phyloP scores from a whole-genome alignment of 495 filamentous ascomycete genomes.

The Cercophora sp. region DNA sequence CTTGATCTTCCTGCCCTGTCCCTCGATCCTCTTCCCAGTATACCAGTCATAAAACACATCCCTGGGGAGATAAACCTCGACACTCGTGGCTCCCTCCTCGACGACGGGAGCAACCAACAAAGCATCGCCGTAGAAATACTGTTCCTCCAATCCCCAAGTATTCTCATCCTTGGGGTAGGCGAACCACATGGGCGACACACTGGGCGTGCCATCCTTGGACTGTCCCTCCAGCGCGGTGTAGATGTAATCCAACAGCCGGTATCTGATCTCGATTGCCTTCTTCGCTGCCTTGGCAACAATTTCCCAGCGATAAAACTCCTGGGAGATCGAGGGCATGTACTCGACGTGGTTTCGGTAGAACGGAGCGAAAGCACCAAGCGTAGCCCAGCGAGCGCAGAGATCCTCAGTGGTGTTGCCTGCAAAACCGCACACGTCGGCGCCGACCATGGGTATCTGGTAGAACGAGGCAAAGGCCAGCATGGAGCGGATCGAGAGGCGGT shows the following conservation, averaged over 20 bases:
- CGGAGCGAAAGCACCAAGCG: slow-evolving; percentile 71
- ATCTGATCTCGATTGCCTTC: slow-evolving; percentile 69
- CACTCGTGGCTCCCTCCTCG: slow-evolving; percentile 55
- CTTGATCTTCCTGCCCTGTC: slow-evolving; percentile 46
- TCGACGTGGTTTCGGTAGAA: slow-evolving; percentile 83
- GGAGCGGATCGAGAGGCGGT: slow-evolving; percentile 64
- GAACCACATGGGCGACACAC: slow-evolving; percentile 66
- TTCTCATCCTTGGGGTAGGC: slow-evolving; percentile 61
- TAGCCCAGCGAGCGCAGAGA: slow-evolving; percentile 80
- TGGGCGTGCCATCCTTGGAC: slow-evolving; percentile 57
- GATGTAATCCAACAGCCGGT: slow-evolving; percentile 73
- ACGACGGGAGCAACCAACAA: slow-evolving; percentile 70
- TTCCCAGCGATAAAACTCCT: slow-evolving; percentile 79
- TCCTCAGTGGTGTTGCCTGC: slow-evolving; percentile 63
- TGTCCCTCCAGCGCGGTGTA: slow-evolving; percentile 69
- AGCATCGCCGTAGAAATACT: slow-evolving; percentile 70
- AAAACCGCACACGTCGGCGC: slow-evolving; percentile 81
- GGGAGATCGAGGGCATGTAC: slow-evolving; percentile 42
- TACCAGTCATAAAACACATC: slow-evolving; percentile 78
- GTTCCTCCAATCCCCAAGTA: slow-evolving; percentile 56
- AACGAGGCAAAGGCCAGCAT: slow-evolving; percentile 71
- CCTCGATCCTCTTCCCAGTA: slow-evolving; percentile 54
- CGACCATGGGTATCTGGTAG: slow-evolving; percentile 80
- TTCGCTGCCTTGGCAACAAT: slow-evolving; percentile 59
- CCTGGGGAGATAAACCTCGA: slow-evolving; percentile 64